Conservation (phyloP, 1,139 yeast genomes). For the Wickerhamomyces sp. region DNA sequence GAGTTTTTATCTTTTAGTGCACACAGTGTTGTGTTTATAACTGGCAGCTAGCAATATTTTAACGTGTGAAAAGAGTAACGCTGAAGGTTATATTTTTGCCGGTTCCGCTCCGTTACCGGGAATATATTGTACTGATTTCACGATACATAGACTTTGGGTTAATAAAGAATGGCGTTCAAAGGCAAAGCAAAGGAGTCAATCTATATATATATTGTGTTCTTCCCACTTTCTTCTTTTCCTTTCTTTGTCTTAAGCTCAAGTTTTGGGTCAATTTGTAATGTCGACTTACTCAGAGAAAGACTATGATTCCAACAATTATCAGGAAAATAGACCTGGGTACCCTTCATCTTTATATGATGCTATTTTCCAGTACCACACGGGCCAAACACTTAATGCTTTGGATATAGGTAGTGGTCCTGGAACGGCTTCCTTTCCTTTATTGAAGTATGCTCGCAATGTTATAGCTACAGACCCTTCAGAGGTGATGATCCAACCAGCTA, state of each 20-base stretch:
- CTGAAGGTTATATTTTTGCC: too few species aligned
- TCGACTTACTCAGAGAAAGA: constrained; percentile 57
- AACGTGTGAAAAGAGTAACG: too few species aligned
- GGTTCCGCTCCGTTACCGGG: not conserved
- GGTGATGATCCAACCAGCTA: constrained; percentile 55
- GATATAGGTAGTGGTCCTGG: constrained; percentile 91
- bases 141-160: too few species aligned
- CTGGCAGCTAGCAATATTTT: too few species aligned
- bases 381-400: constrained; percentile 35
- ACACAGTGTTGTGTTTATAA: not conserved
- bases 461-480: constrained; percentile 66
- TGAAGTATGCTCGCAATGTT: constrained; percentile 40
- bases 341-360: constrained; percentile 48
- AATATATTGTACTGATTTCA: too few species aligned
- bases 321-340: constrained; percentile 62
- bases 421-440: constrained; percentile 58
- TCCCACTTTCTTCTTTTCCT: too few species aligned
- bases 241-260: not conserved
- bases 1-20: too few species aligned
- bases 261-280: constrained; percentile 34
- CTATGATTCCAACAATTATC: constrained; percentile 57
- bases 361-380: constrained; percentile 37
- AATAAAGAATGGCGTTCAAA: too few species aligned
- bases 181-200: too few species aligned
- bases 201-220: too few species aligned